Evolutionary conservation across 345 rosid species (phyloP).

Genomic region (Euphorbia peplus): DNA sequence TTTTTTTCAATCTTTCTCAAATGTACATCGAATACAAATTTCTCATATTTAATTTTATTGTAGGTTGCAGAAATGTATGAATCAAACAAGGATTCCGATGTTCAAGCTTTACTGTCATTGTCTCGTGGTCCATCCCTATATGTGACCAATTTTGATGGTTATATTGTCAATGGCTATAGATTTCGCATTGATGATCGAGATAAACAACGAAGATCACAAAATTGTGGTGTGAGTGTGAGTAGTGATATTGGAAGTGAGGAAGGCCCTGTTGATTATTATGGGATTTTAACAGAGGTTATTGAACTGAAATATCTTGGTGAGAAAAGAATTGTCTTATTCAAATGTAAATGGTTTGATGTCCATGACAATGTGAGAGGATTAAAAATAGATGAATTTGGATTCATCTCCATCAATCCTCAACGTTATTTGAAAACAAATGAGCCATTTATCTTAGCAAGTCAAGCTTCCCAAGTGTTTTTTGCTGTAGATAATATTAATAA

Average conservation of each 20-base stretch:
- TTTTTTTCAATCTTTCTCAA: too few relatives aligned
- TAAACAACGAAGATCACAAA: background rate
- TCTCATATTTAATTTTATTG: background rate
- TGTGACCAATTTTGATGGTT: constrained; percentile 1
- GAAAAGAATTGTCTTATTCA: background rate
- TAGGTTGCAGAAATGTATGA: too few relatives aligned
- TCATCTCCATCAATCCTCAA: background rate
- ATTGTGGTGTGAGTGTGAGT: background rate
- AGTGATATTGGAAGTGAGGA: background rate
- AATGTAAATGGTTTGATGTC: constrained; percentile 9
- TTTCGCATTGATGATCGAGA: background rate
- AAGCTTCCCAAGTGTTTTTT: constrained; percentile 1
- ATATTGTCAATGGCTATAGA: constrained; percentile 3
- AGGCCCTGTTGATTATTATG: background rate
- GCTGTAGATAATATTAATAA: background rate
- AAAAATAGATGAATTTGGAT: background rate
- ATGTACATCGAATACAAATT: too few relatives aligned
- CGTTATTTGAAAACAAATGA: background rate
- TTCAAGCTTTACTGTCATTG: background rate
- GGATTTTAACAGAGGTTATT: constrained; percentile 3
- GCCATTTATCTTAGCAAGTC: background rate
- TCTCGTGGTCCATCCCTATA: background rate
- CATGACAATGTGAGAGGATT: background rate
- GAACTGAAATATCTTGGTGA: constrained; percentile 7
- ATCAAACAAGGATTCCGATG: too few relatives aligned